phyloP scores from a whole-genome alignment of 768 basidiomycete species.

The Rhizopogon vulgaris region DNA sequence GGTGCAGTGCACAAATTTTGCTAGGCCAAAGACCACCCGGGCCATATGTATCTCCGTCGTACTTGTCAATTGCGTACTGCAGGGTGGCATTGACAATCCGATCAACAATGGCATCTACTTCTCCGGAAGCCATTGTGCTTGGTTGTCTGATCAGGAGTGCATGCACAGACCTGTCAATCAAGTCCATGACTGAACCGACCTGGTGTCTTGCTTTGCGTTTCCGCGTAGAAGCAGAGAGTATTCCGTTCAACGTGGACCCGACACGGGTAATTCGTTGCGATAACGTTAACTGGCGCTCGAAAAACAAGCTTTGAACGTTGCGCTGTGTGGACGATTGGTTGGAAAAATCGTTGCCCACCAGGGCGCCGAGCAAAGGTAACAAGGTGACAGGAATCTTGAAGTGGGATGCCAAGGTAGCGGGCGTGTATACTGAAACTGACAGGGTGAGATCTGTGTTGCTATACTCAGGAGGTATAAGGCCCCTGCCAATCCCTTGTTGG shows the following conservation, averaged over 20 bases:
- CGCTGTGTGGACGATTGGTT: slow-evolving; percentile 42
- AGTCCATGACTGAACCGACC: slow-evolving; percentile 68
- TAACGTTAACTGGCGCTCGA: slow-evolving; percentile 50
- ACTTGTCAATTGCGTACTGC: slow-evolving; percentile 69
- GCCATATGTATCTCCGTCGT: slow-evolving; percentile 35
- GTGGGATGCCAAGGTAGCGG: slow-evolving; percentile 54
- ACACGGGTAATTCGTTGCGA: slow-evolving; percentile 64
- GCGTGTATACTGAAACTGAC: slow-evolving; percentile 54
- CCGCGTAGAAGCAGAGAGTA: slow-evolving; percentile 44
- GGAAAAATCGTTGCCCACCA: slow-evolving; percentile 80
- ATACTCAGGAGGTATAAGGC: slow-evolving; percentile 51
- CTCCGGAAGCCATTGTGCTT: slow-evolving; percentile 47
- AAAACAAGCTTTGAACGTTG: slow-evolving; percentile 58
- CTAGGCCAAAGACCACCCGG: slow-evolving; percentile 46
- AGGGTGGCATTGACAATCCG: slow-evolving; percentile 68
- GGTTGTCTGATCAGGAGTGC: slow-evolving; percentile 47
- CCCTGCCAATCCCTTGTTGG: slow-evolving; percentile 15
- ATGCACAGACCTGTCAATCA: slow-evolving; percentile 64
- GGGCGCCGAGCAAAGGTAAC: slow-evolving; percentile 70
- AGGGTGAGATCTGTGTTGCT: slow-evolving; percentile 38
- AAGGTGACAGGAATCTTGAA: slow-evolving; percentile 63
- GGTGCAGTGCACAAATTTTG: slow-evolving; percentile 58
- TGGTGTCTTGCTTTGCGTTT: slow-evolving; percentile 48
- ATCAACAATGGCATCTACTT: slow-evolving; percentile 60
- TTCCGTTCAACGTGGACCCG: slow-evolving; percentile 48